Evolutionary conservation across 306 rosid genomes (phyloP).

Genomic region (Prunus campanulata): DNA sequence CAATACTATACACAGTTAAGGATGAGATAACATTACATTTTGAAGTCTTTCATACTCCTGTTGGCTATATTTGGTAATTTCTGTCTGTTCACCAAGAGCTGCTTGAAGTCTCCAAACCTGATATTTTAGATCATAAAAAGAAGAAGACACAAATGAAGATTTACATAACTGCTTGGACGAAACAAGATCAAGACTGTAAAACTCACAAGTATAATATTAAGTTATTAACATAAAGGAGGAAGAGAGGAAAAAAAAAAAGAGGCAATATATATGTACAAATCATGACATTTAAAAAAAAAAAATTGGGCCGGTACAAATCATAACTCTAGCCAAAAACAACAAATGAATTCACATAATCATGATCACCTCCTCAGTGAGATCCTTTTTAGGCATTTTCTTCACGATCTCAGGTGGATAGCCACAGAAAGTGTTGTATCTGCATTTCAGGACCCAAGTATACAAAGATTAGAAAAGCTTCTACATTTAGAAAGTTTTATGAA

Average conservation of each 20-base stretch:
- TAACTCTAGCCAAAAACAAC: neutral
- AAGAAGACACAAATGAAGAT: neutral
- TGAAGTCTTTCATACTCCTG: slow-evolving; percentile 93
- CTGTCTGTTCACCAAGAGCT: slow-evolving; percentile 95
- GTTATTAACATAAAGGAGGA: neutral
- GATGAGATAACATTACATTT: slow-evolving; percentile 55
- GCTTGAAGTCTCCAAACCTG: slow-evolving; percentile 99
- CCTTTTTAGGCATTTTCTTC: slow-evolving; percentile 98
- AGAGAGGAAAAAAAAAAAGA: neutral
- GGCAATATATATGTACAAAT: neutral
- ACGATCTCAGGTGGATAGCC: slow-evolving; percentile 99
- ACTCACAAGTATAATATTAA: too few relatives aligned
- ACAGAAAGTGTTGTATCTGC: slow-evolving; percentile 87
- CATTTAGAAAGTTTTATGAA: slow-evolving; percentile 4
- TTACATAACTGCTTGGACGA: neutral
- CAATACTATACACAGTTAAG: neutral
- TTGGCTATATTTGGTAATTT: slow-evolving; percentile 84
- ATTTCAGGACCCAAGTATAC: slow-evolving; percentile 27
- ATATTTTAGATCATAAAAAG: slow-evolving; percentile 9
- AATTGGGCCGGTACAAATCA: neutral
- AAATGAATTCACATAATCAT: neutral
- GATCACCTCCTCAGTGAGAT: slow-evolving; percentile 97
- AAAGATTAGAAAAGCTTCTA: slow-evolving; percentile 24
- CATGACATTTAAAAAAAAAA: neutral
- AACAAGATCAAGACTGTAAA: neutral